Evolutionary conservation across 192 early-diverging fungal species (phyloP), one percentile per base, ranked within the genome.

Genomic region (Tieghemiomyces parasiticus): DNA sequence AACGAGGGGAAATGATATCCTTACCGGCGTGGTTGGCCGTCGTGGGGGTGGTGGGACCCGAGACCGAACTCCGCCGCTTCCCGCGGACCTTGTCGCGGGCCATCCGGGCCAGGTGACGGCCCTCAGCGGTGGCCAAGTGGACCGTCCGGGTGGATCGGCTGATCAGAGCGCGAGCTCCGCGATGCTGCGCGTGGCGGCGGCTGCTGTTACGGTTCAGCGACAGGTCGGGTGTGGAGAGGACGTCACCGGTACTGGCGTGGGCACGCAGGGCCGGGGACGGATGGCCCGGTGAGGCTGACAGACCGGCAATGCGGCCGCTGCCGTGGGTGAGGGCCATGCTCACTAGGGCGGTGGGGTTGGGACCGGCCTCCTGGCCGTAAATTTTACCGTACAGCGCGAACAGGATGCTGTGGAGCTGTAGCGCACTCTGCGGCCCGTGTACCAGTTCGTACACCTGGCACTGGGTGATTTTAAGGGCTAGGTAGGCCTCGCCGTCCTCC

Each of bases 381-480:
- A 75, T 61, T 47, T 60, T 46, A 1, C 77, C 79, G 62, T 83
- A 89, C 3, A 83, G 68, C 8, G 71, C 63, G 71, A 89, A 89
- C 54, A 89, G 55, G 0, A 54, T 69, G 58, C 79, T 73, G 34
- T 83, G 80, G 12, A 65, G 69, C 46, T 79, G 68, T 16, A 89
- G 56, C 0, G 72, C 65, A 0, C 71, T 63, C 26, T 79, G 78
- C 2, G 74, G 68, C 24, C 85, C 83, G 46, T 73, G 59, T 16
- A 74, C 59, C 9, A 66, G 69, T 44, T 77, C 70, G 45, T 78
- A 72, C 20, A 89, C 60, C 13, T 68, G 62, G 35, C 70, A 73
- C 28, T 75, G 79, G 10, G 87, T 86, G 44, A 82, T 74, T n/a
- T 80, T 71, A 20, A 86, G 64, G 0, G 75, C 65, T 42, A 86